Percentiles rank a stretch among this genome's conserved stretches.
phyloP scores from a whole-genome alignment of 768 basidiomycete genomes.

The Mycena metata region DNA sequence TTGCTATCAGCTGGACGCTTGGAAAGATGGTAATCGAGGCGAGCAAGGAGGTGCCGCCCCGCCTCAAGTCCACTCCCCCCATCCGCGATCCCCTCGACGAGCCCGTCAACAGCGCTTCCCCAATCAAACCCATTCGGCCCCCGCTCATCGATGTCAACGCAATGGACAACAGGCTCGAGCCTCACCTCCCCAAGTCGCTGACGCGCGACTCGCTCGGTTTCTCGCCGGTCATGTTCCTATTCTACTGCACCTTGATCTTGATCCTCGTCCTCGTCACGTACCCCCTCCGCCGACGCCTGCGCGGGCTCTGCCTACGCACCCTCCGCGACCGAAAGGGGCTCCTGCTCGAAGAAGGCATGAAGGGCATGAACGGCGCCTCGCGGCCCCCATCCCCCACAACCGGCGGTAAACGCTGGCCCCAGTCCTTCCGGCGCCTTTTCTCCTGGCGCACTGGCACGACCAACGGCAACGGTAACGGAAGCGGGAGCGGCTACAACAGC shows the following conservation, averaged over 20 bases:
- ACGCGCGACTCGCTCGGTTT: slow-evolving; percentile 78
- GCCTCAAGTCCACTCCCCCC: slow-evolving; percentile 61
- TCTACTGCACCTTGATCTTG: slow-evolving; percentile 63
- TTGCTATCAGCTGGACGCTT: slow-evolving; percentile 97
- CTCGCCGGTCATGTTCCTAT: slow-evolving; percentile 73
- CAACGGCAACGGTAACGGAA: slow-evolving; percentile 37
- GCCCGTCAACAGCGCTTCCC: slow-evolving; percentile 63
- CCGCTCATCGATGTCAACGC: slow-evolving; percentile 65
- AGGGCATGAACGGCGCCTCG: slow-evolving; percentile 39
- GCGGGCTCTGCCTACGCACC: slow-evolving; percentile 60
- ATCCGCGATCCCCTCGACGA: slow-evolving; percentile 83
- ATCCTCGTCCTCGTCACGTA: slow-evolving; percentile 60
- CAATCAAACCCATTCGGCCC: slow-evolving; percentile 75
- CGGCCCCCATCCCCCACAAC: slow-evolving; percentile 53
- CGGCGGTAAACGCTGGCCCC: slow-evolving; percentile 47
- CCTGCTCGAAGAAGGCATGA: slow-evolving; percentile 66
- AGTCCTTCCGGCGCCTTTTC: slow-evolving; percentile 53
- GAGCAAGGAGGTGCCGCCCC: slow-evolving; percentile 81
- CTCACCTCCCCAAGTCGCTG: slow-evolving; percentile 76
- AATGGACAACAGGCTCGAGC: slow-evolving; percentile 73
- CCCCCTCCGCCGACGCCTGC: slow-evolving; percentile 71
- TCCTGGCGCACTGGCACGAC: slow-evolving; percentile 43
- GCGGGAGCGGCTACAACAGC: slow-evolving; percentile 42
- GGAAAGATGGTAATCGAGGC: slow-evolving; percentile 99
- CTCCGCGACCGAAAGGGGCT: slow-evolving; percentile 56